Evolutionary conservation across 202 grass and related monocot species (phyloP).

Genomic region (Musa balbisiana): DNA sequence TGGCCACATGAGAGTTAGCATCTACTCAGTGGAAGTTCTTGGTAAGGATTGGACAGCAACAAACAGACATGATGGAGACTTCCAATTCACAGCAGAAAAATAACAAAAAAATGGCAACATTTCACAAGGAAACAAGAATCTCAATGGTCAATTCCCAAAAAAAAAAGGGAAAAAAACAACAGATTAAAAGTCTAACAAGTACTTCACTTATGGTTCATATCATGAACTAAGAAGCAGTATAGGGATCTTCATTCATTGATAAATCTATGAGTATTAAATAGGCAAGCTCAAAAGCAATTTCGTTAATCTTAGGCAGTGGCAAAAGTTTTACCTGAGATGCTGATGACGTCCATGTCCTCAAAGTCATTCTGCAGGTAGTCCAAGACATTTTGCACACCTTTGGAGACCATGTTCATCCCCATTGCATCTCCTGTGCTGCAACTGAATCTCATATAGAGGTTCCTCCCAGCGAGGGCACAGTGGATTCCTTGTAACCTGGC

Average conservation of each 20-base stretch:
- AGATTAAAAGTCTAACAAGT: neutral
- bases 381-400: slow-evolving; percentile 68
- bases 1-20: too few relatives aligned
- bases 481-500: slow-evolving; percentile 46
- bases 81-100: too few relatives aligned
- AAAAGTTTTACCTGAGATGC: slow-evolving; percentile 54
- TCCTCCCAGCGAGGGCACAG: slow-evolving; percentile 56
- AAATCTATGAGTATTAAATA: too few relatives aligned
- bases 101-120: too few relatives aligned
- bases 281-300: neutral
- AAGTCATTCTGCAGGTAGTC: slow-evolving; percentile 50
- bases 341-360: slow-evolving; percentile 64
- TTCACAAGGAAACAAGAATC: too few relatives aligned
- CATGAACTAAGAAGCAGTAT: too few relatives aligned
- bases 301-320: neutral
- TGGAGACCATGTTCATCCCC: slow-evolving; percentile 74
- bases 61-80: too few relatives aligned
- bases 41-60: too few relatives aligned
- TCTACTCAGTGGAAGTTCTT: too few relatives aligned
- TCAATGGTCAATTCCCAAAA: too few relatives aligned
- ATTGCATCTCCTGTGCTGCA: slow-evolving; percentile 68
- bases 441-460: slow-evolving; percentile 51
- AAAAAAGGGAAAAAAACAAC: neutral
- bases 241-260: too few relatives aligned
- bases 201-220: too few relatives aligned